Evolutionary conservation across 2,329 filamentous ascomycete genomes (phyloP), one percentile per base, ranked within the genome.

Genomic region (Fusarium phyllophilum): DNA sequence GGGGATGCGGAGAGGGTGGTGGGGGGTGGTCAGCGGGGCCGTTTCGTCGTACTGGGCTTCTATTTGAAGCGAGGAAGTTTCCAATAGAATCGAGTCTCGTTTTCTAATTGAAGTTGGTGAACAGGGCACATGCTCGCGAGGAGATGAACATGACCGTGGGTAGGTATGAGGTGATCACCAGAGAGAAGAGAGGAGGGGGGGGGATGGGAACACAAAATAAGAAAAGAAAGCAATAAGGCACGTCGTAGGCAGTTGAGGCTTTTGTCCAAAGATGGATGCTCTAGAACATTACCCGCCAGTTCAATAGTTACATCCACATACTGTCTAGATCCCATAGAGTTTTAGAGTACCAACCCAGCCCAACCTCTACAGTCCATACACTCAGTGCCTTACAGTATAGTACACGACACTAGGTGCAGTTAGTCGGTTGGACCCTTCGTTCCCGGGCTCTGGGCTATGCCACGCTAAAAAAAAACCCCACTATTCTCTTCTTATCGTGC

Each of bases 11-110:
- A 68, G 70, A 75, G 74, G 66, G 72, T 66, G 66, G 71, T 70
- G 73, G 73, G 70, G 66, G 62, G 72, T 75, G 71, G 72, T 74
- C 72, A 74, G 72, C 72, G 72, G 72, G 75, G 75, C 68, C 65
- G 72, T 69, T 69, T 69, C 64, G 67, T 68, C 51, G 72, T 75
- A 64, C 49, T 65, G 33, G 42, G 45, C 34, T 45, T 49, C 33
- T 66, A 56, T 20, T 63, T 33, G 62, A 68, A 55, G 59, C 61
- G 58, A 55, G 34, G 46, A 61, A 46, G 44, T 45, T 67, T 68
- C 44, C 42, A 66, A 52, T 60, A 60, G 63, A 66, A 44, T 67
- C 58, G 46, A 39, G 42, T 51, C 24, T 36, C 20, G 55, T 58
- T 68, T 62, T 62, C 62, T 52, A 70, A 54, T 75, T 57, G 48